phyloP scores from a whole-genome alignment of 768 basidiomycete species.

The Ephemerocybe angulata region DNA sequence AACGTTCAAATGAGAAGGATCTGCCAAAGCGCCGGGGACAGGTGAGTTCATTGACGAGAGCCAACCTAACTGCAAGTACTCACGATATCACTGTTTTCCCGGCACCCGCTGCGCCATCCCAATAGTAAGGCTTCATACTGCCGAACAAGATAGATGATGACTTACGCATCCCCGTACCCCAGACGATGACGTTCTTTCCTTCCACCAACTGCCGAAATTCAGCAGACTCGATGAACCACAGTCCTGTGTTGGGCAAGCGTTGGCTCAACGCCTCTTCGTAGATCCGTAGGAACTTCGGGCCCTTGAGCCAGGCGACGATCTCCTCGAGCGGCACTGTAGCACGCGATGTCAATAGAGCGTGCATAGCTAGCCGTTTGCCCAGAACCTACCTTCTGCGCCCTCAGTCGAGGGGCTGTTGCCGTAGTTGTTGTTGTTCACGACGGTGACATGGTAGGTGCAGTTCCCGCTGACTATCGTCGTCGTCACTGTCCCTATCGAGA shows the following conservation, averaged over 20 bases:
- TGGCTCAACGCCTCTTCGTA: neutral
- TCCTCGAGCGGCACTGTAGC: neutral
- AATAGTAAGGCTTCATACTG: neutral
- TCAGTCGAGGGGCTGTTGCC: neutral
- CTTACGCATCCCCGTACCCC: slow-evolving; percentile 9
- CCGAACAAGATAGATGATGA: neutral
- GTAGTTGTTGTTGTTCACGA: neutral
- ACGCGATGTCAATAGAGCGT: neutral
- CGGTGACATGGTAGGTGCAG: neutral
- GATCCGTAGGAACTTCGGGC: neutral
- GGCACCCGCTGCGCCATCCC: neutral
- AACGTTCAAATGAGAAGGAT: neutral
- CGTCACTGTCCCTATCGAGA: neutral
- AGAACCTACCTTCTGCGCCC: neutral
- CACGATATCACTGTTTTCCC: slow-evolving; percentile 5
- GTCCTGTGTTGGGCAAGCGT: neutral
- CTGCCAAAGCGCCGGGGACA: neutral
- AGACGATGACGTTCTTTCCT: neutral
- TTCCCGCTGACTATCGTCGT: neutral
- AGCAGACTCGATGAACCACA: neutral
- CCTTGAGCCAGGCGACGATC: neutral
- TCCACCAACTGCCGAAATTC: neutral
- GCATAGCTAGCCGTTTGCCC: neutral
- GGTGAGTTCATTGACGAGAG: neutral
- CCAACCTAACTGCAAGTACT: neutral